Percentiles rank a stretch among this genome's conserved stretches.
Evolutionary conservation across 805 yeast species (phyloP).

Genomic region (Lipomyces sp.): DNA sequence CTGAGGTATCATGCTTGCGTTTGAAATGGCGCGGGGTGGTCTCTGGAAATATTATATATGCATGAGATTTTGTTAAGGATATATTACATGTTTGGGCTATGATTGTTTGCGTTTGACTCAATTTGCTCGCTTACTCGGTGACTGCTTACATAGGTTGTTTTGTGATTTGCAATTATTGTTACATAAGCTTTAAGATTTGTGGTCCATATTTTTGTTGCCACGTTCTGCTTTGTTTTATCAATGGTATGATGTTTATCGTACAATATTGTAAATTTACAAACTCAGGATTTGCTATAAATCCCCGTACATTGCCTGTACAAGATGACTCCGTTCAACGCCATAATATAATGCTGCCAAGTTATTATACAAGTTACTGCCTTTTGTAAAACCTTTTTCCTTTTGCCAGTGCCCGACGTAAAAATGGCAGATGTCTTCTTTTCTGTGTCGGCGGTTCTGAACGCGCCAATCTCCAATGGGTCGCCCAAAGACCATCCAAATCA

Average conservation of each 20-base stretch:
- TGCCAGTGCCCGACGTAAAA: constrained; percentile 10
- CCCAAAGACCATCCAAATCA: constrained; percentile 27
- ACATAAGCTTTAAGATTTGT: not conserved
- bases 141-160: not conserved
- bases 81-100: not conserved
- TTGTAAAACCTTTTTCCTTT: constrained; percentile 12
- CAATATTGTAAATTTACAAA: not conserved
- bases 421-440: constrained; percentile 2
- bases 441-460: constrained; percentile 6
- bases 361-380: constrained; percentile 3
- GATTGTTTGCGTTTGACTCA: not conserved
- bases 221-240: not conserved
- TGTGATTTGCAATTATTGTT: not conserved
- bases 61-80: not conserved
- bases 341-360: not conserved
- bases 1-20: not conserved
- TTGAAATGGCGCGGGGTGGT: not conserved
- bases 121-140: not conserved
- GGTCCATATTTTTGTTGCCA: not conserved
- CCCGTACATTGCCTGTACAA: not conserved
- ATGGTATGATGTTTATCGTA: not conserved
- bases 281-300: not conserved
- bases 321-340: not conserved
- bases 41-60: not conserved
- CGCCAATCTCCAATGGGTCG: constrained; percentile 26